Conservation (phyloP, 1,284 basidiomycete species). For the Cryptococcus deneoformans region DNA sequence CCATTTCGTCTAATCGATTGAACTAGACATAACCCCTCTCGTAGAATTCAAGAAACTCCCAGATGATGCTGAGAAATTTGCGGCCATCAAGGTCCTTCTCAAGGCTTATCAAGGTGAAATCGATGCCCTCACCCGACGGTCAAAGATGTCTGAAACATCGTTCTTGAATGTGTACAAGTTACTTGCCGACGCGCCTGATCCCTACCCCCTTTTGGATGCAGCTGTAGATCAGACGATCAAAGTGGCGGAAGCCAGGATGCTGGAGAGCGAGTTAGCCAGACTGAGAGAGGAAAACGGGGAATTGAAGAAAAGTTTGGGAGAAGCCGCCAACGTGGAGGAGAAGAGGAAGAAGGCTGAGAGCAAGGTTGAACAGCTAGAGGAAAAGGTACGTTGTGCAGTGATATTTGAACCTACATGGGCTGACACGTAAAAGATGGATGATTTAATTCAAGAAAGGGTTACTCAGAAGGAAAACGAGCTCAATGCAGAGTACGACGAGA, state of each 20-base stretch:
- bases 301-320: conserved; percentile 66
- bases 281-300: conserved; percentile 75
- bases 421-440: conserved; percentile 68
- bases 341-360: conserved; percentile 72
- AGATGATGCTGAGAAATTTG: conserved; percentile 74
- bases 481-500: conserved; percentile 94
- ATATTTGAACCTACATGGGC: background rate
- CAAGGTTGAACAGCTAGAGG: conserved; percentile 73
- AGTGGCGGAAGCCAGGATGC: conserved; percentile 70
- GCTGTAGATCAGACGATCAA: conserved; percentile 90
- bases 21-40: no score
- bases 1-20: background rate
- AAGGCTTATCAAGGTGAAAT: conserved; percentile 98
- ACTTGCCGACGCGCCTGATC: conserved; percentile 90
- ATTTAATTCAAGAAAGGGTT: conserved; percentile 78
- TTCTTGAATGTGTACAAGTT: conserved; percentile 94
- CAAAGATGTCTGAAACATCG: conserved; percentile 86
- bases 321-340: conserved; percentile 64
- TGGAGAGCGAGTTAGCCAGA: conserved; percentile 68
- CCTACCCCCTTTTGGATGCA: conserved; percentile 89
- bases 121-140: conserved; percentile 87
- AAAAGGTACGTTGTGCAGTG: conserved; percentile 59
- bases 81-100: conserved; percentile 78
- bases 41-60: conserved; percentile 91
- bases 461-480: conserved; percentile 90